Evolutionary conservation across 345 rosid genomes (phyloP).

Genomic region (Sapria himalayana): DNA sequence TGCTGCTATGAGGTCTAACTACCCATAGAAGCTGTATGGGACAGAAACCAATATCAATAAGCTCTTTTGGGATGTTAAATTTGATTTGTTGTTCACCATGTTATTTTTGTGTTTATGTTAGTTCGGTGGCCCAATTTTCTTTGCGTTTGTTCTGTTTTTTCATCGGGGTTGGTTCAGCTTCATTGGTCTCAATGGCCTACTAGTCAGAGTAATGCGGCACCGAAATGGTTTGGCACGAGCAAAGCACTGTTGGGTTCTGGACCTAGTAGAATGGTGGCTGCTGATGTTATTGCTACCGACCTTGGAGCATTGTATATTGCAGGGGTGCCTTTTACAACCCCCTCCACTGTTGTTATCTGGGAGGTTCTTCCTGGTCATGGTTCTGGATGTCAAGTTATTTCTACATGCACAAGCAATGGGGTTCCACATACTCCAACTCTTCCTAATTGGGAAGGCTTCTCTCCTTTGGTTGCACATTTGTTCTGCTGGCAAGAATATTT

Average conservation of each 20-base stretch:
- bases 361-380: conserved; percentile 98
- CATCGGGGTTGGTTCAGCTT: conserved; percentile 94
- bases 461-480: conserved; percentile 87
- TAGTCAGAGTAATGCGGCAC: conserved; percentile 38
- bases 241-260: conserved; percentile 99
- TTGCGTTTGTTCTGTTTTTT: conserved; percentile 89
- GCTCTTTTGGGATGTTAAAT: too few relatives aligned
- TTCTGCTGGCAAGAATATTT: conserved; percentile 95
- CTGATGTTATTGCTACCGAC: conserved; percentile 92
- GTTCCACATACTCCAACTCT: conserved; percentile 77
- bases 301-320: conserved; percentile 98
- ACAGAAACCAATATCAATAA: too few relatives aligned
- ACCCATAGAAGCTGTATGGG: too few relatives aligned
- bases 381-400: conserved; percentile 65
- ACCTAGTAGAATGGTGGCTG: conserved; percentile 99
- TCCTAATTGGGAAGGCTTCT: conserved; percentile 90
- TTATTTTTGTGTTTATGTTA: conserved; percentile 25
- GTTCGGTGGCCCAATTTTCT: conserved; percentile 99
- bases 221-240: conserved; percentile 89
- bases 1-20: too few relatives aligned
- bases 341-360: conserved; percentile 99
- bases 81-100: too few relatives aligned
- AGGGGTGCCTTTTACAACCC: conserved; percentile 96
- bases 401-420: conserved; percentile 35
- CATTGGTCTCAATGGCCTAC: conserved; percentile 98